Evolutionary conservation across 176 grass and related monocot species (phyloP).

Genomic region (Oropetium thomaeum): DNA sequence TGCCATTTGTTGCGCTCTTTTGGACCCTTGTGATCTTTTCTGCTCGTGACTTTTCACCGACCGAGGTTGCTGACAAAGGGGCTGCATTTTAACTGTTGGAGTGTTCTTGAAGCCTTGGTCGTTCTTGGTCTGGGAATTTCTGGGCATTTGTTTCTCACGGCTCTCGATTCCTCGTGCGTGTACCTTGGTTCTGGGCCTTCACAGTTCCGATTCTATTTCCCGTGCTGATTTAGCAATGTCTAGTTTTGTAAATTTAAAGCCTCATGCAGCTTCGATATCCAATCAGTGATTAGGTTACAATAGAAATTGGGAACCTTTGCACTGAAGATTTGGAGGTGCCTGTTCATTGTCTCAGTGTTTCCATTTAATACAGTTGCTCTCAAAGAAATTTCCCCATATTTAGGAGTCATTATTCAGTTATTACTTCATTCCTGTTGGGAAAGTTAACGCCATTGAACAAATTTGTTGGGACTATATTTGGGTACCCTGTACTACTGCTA

Average conservation of each 20-base stretch:
- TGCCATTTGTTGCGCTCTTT: conserved; percentile 18
- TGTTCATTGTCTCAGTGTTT: neutral
- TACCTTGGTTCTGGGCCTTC: neutral
- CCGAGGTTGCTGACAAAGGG: conserved; percentile 10
- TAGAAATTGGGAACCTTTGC: neutral
- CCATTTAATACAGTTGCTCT: conserved; percentile 7
- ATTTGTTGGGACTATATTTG: neutral
- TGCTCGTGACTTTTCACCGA: conserved; percentile 22
- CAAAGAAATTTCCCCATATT: neutral
- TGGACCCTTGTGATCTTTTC: conserved; percentile 33
- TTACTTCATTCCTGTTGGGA: neutral
- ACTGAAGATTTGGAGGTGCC: neutral
- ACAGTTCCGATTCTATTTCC: neutral
- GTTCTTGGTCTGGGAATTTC: neutral
- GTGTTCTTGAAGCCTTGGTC: conserved; percentile 13
- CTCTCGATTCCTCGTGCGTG: neutral
- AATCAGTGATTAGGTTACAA: neutral
- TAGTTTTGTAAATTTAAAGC: neutral
- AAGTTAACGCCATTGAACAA: neutral
- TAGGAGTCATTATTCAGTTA: neutral
- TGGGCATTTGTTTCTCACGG: neutral
- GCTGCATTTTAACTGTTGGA: conserved; percentile 11
- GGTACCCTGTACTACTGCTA: neutral
- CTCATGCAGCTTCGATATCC: neutral
- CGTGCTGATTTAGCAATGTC: neutral